Conservation (phyloP, 371 early-diverging fungal genomes). For the Mucor sp. region DNA sequence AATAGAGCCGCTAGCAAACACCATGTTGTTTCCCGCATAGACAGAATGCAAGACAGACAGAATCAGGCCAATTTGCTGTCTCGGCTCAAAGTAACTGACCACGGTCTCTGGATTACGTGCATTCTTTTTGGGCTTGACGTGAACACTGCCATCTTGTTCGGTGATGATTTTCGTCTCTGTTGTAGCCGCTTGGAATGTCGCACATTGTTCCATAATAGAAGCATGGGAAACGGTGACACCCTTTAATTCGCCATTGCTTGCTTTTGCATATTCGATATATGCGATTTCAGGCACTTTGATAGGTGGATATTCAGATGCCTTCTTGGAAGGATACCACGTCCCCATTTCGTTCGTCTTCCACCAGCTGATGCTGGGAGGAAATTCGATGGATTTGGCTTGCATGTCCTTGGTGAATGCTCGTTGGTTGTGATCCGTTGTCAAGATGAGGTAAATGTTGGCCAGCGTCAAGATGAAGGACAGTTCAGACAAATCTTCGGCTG, state of each 20-base stretch:
- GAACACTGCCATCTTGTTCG: neutral
- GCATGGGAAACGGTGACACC: constrained; percentile 82
- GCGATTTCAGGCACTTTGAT: constrained; percentile 67
- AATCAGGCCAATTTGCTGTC: constrained; percentile 82
- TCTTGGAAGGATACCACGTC: constrained; percentile 58
- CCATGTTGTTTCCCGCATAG: constrained; percentile 69
- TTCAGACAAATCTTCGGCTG: constrained; percentile 80
- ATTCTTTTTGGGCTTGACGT: constrained; percentile 15
- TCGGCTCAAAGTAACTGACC: constrained; percentile 75
- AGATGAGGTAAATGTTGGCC: constrained; percentile 65
- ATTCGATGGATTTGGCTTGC: constrained; percentile 57
- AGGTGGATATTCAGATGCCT: constrained; percentile 46
- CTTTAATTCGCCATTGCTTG: constrained; percentile 81
- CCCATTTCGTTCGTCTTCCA: constrained; percentile 78
- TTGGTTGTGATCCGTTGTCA: constrained; percentile 81
- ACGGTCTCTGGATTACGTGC: constrained; percentile 45
- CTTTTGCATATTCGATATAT: constrained; percentile 85
- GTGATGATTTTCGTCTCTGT: constrained; percentile 22
- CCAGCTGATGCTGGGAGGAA: constrained; percentile 72
- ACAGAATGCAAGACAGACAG: constrained; percentile 69
- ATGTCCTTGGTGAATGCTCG: constrained; percentile 73
- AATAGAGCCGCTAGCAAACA: constrained; percentile 67
- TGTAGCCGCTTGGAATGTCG: constrained; percentile 30
- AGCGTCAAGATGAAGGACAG: constrained; percentile 71
- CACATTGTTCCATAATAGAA: constrained; percentile 76